Conservation (phyloP, 2,329 filamentous ascomycete genomes). For the Phialocephala sp. region DNA sequence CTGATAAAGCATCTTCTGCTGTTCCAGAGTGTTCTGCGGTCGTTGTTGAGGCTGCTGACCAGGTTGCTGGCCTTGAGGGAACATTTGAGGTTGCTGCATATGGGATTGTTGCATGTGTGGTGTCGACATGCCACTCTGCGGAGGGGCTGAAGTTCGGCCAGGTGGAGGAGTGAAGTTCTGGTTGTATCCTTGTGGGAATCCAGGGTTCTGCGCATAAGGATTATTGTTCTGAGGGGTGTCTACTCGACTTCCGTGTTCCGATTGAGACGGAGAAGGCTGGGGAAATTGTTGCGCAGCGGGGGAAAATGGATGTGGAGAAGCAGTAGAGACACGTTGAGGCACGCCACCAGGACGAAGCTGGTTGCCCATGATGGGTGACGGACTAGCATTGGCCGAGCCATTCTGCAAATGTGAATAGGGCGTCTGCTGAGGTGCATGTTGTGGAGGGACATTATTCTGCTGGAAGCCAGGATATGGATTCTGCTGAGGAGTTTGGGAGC, state of each 20-base stretch:
- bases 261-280: slow-evolving; percentile 77
- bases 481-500: slow-evolving; percentile 91
- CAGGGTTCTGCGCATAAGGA: slow-evolving; percentile 66
- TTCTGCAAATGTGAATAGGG: slow-evolving; percentile 85
- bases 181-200: slow-evolving; percentile 63
- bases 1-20: slow-evolving; percentile 79
- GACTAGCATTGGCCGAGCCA: slow-evolving; percentile 82
- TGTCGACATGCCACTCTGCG: slow-evolving; percentile 58
- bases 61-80: slow-evolving; percentile 28
- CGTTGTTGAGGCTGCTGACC: slow-evolving; percentile 47
- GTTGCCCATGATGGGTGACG: slow-evolving; percentile 89
- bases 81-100: slow-evolving; percentile 44
- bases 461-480: slow-evolving; percentile 74
- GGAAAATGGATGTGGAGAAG: slow-evolving; percentile 90
- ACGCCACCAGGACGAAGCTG: slow-evolving; percentile 75
- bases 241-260: slow-evolving; percentile 70
- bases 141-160: slow-evolving; percentile 59
- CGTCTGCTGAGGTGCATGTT: slow-evolving; percentile 64
- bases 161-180: slow-evolving; percentile 63
- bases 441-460: slow-evolving; percentile 63
- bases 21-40: slow-evolving; percentile 61
- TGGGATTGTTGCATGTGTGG: slow-evolving; percentile 51
- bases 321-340: slow-evolving; percentile 83
- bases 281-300: slow-evolving; percentile 76
- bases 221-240: slow-evolving; percentile 72